Percentiles rank a stretch among this genome's conserved stretches.
phyloP scores from a whole-genome alignment of 2,329 filamentous ascomycete species.

The Calonectria multiphialidica region DNA sequence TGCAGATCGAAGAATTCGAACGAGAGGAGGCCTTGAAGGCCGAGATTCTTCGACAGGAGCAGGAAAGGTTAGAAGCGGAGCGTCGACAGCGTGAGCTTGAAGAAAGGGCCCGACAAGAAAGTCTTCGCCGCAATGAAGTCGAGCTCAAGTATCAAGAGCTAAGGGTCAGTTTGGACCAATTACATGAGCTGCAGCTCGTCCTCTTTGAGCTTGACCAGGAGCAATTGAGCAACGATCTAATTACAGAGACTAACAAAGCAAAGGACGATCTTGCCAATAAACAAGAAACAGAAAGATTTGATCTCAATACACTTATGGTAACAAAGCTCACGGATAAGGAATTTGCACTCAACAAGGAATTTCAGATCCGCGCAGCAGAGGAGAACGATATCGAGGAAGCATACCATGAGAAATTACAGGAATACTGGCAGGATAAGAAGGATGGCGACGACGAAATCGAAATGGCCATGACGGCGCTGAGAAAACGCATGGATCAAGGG shows the following conservation, averaged over 20 bases:
- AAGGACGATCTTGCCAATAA: constrained; percentile 47
- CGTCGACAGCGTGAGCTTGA: constrained; percentile 51
- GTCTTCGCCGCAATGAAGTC: constrained; percentile 53
- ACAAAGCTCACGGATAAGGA: constrained; percentile 50
- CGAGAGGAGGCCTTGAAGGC: constrained; percentile 57
- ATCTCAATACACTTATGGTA: constrained; percentile 41
- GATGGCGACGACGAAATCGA: constrained; percentile 48
- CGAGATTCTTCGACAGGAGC: constrained; percentile 54
- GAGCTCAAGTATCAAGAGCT: constrained; percentile 54
- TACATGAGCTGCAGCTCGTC: constrained; percentile 58
- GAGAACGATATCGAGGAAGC: constrained; percentile 59
- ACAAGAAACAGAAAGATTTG: constrained; percentile 49
- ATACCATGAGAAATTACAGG: constrained; percentile 54
- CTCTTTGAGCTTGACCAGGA: constrained; percentile 54
- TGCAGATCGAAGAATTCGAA: constrained; percentile 62
- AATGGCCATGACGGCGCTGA: constrained; percentile 50
- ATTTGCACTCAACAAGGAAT: constrained; percentile 53
- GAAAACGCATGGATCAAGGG: constrained; percentile 55
- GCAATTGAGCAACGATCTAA: constrained; percentile 46
- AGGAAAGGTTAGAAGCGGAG: constrained; percentile 52
- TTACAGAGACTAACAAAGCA: constrained; percentile 35
- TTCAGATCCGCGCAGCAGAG: constrained; percentile 51
- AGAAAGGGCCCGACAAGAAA: constrained; percentile 55
- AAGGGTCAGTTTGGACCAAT: constrained; percentile 48
- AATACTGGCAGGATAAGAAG: constrained; percentile 53